These are phyloP conservation scores for Teunomyces tritomae DNA, from an alignment of 805 yeast species.

Conservation along the genomic window DNA sequence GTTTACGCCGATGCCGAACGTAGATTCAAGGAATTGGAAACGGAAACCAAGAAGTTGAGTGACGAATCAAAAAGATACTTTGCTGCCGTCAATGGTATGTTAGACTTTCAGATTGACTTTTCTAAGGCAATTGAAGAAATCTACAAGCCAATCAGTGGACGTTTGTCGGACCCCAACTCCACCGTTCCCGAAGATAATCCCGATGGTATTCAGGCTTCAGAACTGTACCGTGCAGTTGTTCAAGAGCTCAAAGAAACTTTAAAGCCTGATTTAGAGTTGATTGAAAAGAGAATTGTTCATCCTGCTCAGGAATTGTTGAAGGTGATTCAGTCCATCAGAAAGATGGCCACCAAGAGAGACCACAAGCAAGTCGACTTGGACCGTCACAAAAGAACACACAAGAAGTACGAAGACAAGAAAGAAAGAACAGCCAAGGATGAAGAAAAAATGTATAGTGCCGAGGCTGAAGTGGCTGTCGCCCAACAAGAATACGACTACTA, in stretches of 20 bases:
- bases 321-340: slow-evolving; percentile 78
- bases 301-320: slow-evolving; percentile 90
- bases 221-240: slow-evolving; percentile 85
- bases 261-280: slow-evolving; percentile 89
- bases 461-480: slow-evolving; percentile 85
- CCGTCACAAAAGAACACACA: slow-evolving; percentile 67
- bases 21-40: slow-evolving; percentile 88
- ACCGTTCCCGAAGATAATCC: slow-evolving; percentile 91
- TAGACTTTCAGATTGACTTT: slow-evolving; percentile 89
- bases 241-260: slow-evolving; percentile 79
- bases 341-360: slow-evolving; percentile 92
- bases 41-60: slow-evolving; percentile 83
- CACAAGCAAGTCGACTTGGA: slow-evolving; percentile 95
- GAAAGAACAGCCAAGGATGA: slow-evolving; percentile 88
- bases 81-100: slow-evolving; percentile 89
- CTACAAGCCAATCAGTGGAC: slow-evolving; percentile 93
- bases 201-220: slow-evolving; percentile 93
- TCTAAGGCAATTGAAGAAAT: slow-evolving; percentile 95
- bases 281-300: slow-evolving; percentile 81
- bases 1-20: slow-evolving; percentile 95
- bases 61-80: slow-evolving; percentile 90
- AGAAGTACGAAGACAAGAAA: slow-evolving; percentile 75
- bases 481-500: slow-evolving; percentile 95
- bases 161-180: slow-evolving; percentile 84
- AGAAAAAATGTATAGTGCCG: slow-evolving; percentile 83